Conservation (phyloP, 768 basidiomycete species). For the Suillus occidentalis region DNA sequence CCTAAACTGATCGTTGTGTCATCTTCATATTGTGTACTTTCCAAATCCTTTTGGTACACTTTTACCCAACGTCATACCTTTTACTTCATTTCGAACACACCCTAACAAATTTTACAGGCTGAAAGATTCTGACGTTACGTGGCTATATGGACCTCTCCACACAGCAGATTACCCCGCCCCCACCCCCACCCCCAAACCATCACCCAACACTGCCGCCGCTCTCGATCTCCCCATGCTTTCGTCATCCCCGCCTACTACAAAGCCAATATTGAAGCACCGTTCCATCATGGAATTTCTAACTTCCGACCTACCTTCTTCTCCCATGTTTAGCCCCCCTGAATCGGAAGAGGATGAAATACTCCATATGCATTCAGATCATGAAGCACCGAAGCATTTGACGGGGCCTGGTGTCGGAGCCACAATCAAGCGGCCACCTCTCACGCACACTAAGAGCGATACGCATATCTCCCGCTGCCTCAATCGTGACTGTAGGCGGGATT, state of each 20-base stretch:
- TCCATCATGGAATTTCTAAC: conserved; percentile 89
- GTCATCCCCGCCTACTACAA: conserved; percentile 43
- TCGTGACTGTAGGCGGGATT: conserved; percentile 55
- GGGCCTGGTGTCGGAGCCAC: neutral
- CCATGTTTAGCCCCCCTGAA: conserved; percentile 59
- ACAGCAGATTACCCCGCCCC: conserved; percentile 86
- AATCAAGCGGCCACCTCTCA: conserved; percentile 52
- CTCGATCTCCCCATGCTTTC: conserved; percentile 35
- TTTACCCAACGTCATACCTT: neutral
- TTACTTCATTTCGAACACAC: neutral
- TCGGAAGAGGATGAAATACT: conserved; percentile 45
- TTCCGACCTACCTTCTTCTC: conserved; percentile 63
- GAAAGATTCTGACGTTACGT: conserved; percentile 98
- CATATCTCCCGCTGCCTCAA: conserved; percentile 60
- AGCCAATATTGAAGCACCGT: conserved; percentile 96
- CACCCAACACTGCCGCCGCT: conserved; percentile 36
- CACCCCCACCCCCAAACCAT: conserved; percentile 53
- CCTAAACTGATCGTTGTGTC: conserved; percentile 10
- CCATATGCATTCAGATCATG: conserved; percentile 23
- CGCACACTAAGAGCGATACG: conserved; percentile 89
- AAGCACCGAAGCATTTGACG: conserved; percentile 7
- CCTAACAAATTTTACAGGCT: conserved; percentile 59
- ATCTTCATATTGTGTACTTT: conserved; percentile 7
- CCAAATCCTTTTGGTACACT: neutral
- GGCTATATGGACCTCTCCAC: conserved; percentile 97